These are phyloP conservation scores for Ilyonectria sp. DNA, from an alignment of 2,329 filamentous ascomycete species.

Conservation along the genomic window DNA sequence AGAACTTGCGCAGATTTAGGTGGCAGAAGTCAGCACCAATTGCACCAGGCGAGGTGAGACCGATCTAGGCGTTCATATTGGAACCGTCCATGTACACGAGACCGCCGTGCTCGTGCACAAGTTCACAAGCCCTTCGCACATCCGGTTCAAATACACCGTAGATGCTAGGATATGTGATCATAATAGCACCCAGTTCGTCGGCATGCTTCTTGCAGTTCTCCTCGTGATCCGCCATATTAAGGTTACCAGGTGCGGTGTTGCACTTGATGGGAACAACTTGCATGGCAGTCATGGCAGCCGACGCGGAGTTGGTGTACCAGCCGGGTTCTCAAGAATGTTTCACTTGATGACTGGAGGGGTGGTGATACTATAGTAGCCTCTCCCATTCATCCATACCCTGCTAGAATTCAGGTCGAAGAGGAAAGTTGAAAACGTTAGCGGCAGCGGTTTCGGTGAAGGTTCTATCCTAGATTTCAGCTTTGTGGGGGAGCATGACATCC, in stretches of 20 bases:
- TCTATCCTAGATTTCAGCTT: conserved; percentile 60
- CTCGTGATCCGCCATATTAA: conserved; percentile 88
- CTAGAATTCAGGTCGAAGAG: conserved; percentile 55
- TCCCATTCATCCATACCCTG: conserved; percentile 82
- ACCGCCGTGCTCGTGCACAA: conserved; percentile 90
- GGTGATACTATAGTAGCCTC: conserved; percentile 89
- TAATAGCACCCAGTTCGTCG: conserved; percentile 90
- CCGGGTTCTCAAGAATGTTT: conserved; percentile 94
- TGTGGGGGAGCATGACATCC: conserved; percentile 73
- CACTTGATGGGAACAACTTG: conserved; percentile 94
- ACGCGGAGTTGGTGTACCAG: conserved; percentile 98
- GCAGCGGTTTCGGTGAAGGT: conserved; percentile 63
- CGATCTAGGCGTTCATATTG: conserved; percentile 99
- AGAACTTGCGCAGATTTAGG: conserved; percentile 98
- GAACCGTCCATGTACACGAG: conserved; percentile 99
- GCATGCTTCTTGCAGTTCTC: conserved; percentile 91
- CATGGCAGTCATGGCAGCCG: conserved; percentile 96
- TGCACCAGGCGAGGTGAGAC: conserved; percentile 92
- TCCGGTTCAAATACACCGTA: conserved; percentile 95
- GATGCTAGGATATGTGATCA: conserved; percentile 97
- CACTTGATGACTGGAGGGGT: conserved; percentile 92
- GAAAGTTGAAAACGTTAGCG: conserved; percentile 51
- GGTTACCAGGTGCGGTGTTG: conserved; percentile 87
- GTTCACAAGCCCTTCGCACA: conserved; percentile 86
- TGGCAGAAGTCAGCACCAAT: conserved; percentile 98